phyloP scores from a whole-genome alignment of 306 rosid species.

The Trifolium fragiferum region DNA sequence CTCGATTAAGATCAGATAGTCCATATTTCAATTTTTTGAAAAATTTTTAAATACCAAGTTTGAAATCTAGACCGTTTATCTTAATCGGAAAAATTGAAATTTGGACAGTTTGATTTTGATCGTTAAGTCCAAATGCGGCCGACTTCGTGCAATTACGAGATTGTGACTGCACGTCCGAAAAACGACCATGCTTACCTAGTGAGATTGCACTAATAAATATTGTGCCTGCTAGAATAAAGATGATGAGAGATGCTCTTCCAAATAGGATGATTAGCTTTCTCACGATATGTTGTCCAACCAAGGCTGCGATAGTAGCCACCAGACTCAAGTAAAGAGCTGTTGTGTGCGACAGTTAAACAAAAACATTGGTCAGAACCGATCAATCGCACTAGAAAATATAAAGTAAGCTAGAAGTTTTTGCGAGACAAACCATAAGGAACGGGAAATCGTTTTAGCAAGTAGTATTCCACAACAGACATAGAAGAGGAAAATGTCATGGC shows the following conservation, averaged over 20 bases:
- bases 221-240: conserved; percentile 78
- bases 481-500: conserved; percentile 97
- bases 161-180: not conserved
- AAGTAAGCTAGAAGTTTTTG: not conserved
- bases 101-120: not conserved
- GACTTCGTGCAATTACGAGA: not conserved
- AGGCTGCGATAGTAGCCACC: conserved; percentile 83
- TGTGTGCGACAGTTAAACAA: conserved; percentile 44
- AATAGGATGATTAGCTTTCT: conserved; percentile 63
- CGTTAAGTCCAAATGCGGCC: not conserved
- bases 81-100: too few species aligned
- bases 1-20: not conserved
- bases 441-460: conserved; percentile 85
- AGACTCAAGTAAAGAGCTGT: conserved; percentile 72
- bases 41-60: too few species aligned
- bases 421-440: conserved; percentile 71
- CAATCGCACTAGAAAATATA: not conserved
- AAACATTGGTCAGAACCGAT: conserved; percentile 2
- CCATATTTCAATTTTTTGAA: too few species aligned
- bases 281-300: conserved; percentile 78
- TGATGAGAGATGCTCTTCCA: conserved; percentile 89
- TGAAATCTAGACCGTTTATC: too few species aligned
- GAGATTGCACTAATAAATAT: conserved; percentile 81
- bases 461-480: conserved; percentile 96
- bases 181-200: conserved; percentile 53